Evolutionary conservation across 257 asterid genomes (phyloP), one percentile per base, ranked within the genome.

Genomic region (Fraxinus cuspidata): DNA sequence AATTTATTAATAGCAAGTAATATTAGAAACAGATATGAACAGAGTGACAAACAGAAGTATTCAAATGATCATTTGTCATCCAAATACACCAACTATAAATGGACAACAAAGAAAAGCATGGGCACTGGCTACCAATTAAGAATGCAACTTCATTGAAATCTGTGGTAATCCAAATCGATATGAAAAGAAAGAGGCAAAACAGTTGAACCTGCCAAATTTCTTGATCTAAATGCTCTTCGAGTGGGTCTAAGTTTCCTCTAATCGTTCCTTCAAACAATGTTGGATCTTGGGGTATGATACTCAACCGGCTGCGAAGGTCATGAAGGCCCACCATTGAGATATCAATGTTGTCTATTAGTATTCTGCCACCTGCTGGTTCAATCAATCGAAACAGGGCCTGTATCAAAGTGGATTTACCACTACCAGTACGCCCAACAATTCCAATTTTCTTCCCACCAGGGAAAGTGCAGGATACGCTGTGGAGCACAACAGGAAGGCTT

Each of bases 231-330:
- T 96, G 97, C 84, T 96, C 97, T 35, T 86, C 94, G 19, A 96
- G 96, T 28, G 99, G 99, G 72, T 96, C 99, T 72, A 96, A 90
- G 83, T 96, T 96, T 80, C 87, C 90, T 79, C 99, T 83, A 74
- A 96, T 94, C 28, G 98, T 96, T 83, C 99, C 99, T 88, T 96
- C 99, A 79, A 96, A 93, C 83, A 96, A 87, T 13, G 97, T 81
- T 70, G 99, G 99, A 76, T 96, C 99, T 84, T 96, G 99, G 70
- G 99, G 99, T 75, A 96, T 96, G 86, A 96, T 96, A 74, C 99
- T 87, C 77, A 96, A 83, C 81, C 95, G 88, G 83, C 91, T 89
- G 25, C 99, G 96, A 60, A 96, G 97, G 75, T 96, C 99, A 81
- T 93, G 99, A 76, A 96, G 97, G 71, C 99, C 99, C 15, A 96